Evolutionary conservation across 345 rosid genomes (phyloP), one percentile per base, ranked within the genome.

Genomic region (Jatropha curcas): DNA sequence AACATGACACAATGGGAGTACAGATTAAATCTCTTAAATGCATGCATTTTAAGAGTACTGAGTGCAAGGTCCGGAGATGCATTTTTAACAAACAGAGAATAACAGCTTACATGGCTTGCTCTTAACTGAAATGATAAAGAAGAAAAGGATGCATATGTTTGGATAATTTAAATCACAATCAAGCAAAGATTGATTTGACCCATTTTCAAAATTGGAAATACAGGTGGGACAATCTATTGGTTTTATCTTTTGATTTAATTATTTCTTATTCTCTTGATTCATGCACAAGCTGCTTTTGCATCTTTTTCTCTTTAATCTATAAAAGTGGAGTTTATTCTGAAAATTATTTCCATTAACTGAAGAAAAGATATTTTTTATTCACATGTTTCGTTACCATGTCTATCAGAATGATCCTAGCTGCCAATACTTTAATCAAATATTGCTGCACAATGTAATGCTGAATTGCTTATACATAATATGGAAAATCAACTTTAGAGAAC

Each of bases 381-480:
- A 60, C 62, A 67, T n/a, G n/a, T 59, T 67, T 33, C 34, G 2
- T 48, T 19, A 17, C n/a, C n/a, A n/a, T n/a, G 20, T 48, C 52
- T 7, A 39, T 52, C 31, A 78, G 46, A 37, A 63, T 25, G 51
- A 35, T 61, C 3, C 30, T 63, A 65, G 16, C 31, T 35, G 71
- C 56, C 33, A 39, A 19, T 66, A 55, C 60, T 62, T 53, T 65
- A 73, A 67, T 24, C 65, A 79, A 61, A 70, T 51, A 71, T 74
- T 58, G 63, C 37, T 24, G 46, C 30, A 50, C 11, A 12, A 34
- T 43, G 45, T 22, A 6, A 28, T 13, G 25, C 30, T 43, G 20
- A 60, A 24, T 7, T 45, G n/a, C n/a, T n/a, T n/a, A n/a, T n/a
- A n/a, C n/a, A n/a, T n/a, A n/a, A n/a, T n/a, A n/a, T n/a, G n/a